Evolutionary conservation across 495 filamentous ascomycete species (phyloP), one percentile per base, ranked within the genome.

Genomic region (Xylaria bambusicola): DNA sequence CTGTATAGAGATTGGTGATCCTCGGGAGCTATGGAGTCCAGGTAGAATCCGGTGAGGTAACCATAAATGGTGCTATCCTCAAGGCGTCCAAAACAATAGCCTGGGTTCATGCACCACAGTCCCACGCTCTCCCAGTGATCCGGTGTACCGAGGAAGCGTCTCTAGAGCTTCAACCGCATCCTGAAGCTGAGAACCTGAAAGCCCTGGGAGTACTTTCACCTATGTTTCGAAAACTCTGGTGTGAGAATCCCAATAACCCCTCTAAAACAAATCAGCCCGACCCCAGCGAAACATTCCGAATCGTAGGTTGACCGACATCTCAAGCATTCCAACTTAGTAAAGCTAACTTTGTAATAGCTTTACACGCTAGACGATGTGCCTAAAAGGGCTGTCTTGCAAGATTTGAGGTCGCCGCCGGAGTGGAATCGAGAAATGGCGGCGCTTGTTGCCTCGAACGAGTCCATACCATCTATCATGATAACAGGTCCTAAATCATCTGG

Each of bases 401-500:
- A 85, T 6, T 74, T 92, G 9, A 78, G 84, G 62, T 79, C 84
- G 12, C 83, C 84, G 6, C 80, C 84, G 20, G 84, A 87, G 66
- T 92, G 89, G 89, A 84, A 82, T 56, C 73, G 73, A 62, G 72
- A 71, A 48, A 76, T 75, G 24, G 75, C 66, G 29, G 64, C 56
- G 17, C 69, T 72, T 26, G 69, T 68, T 36, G 76, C 74, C 35
- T 58, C 68, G 15, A 77, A 72, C 7, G 77, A 75, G 38, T 79
- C 78, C 38, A 67, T 64, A 6, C 56, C 75, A 61, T 59, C 78
- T 54, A 72, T 85, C 3, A 76, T 93, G 56, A 70, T 93, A 3
- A 90, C 86, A 51, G 92, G 92, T 1, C 88, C 91, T 1, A 93
- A 95, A 58, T 86, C 83, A 1, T 89, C 91, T 13, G 92, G 92